Conservation (phyloP, 129 eudicot species). For the Centella asiatica region DNA sequence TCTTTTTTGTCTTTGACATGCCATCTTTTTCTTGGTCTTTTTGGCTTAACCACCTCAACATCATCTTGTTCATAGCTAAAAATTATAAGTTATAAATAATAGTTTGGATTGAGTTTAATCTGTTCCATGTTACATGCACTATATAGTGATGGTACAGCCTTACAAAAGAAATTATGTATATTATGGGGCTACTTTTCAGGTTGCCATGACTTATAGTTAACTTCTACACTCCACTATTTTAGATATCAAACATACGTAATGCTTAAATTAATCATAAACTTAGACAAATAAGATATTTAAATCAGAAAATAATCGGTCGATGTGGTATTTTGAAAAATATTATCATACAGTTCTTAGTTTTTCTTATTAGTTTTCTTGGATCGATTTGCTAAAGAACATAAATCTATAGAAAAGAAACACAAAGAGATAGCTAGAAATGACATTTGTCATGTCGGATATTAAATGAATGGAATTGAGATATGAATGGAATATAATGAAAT, state of each 20-base stretch:
- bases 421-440: neutral
- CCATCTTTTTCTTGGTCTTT: neutral
- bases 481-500: neutral
- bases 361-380: too few species aligned
- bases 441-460: neutral
- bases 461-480: neutral
- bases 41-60: neutral
- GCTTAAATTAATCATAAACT: too few species aligned
- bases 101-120: neutral
- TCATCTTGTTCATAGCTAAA: neutral
- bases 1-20: neutral
- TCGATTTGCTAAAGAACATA: too few species aligned
- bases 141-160: too few species aligned
- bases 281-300: too few species aligned
- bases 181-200: neutral
- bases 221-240: neutral
- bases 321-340: too few species aligned
- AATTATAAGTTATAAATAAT: neutral
- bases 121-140: neutral
- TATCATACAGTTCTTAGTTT: too few species aligned
- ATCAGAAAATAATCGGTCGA: too few species aligned
- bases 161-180: too few species aligned
- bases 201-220: neutral
- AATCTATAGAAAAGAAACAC: neutral
- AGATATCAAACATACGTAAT: too few species aligned